Base-by-base conservation (phyloP, 2,329 filamentous ascomycete species). In the Pseudocercospora fijiensis region DNA sequence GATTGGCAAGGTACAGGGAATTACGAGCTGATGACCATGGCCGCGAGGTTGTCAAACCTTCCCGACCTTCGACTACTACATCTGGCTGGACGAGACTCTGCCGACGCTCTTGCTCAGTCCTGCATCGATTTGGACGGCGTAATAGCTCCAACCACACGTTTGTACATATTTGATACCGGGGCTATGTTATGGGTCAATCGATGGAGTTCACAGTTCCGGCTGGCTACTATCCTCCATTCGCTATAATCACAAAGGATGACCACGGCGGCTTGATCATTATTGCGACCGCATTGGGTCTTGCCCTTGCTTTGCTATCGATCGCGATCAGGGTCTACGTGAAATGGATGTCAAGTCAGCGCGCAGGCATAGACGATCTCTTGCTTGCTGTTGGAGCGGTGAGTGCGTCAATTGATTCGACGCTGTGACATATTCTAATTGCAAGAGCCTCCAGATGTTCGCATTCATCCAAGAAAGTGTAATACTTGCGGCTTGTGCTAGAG, bases 231-330 rank as follows among this genome's bases (percentile, higher is more conserved):
- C 64, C 66, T 7, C 68, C 68, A 13, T 66, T 66, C 33, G 59
- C 66, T 16, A 59, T 64, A 18, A 59, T 70, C 11, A 60, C 61
- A 10, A 61, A 65, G 11, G 61, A 56, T 11, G 68, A 82, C 67
- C 77, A 81, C 59, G 74, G 76, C 43, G 80, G 77, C 9, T 65
- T 79, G 20, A 73, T 82, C n/a, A 67, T 69, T 55, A 66, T 69
- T 18, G 65, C 65, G 45, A 65, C 64, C 28, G 45, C 65, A n/a
- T 30, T 69, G 24, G 67, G 67, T 16, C 24, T 65, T 16, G 62
- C 64, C 7, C 58, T 69, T 26, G 63, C 65, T 20, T 33, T 69
- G 43, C 37, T 69, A 1, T 66, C 64, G 11, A 65, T 60, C 16
- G 52, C 58, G 1, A 65, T 67, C 18, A 59, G 67, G 3, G 22